Base-by-base conservation (phyloP, 495 filamentous ascomycete genomes). In the Glutinoglossum americanum region DNA sequence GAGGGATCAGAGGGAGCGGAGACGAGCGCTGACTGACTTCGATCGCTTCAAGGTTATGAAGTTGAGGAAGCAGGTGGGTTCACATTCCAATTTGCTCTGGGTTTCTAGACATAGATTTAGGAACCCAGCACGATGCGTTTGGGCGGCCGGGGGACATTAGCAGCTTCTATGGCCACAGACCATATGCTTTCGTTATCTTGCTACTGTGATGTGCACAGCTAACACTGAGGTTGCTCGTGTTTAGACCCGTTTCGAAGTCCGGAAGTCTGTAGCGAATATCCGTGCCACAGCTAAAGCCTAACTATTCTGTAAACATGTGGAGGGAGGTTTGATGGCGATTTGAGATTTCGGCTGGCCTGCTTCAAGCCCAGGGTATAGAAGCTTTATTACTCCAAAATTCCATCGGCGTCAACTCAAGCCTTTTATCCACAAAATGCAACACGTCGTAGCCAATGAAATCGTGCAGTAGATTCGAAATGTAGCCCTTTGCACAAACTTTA, bases 1-100 rank as follows among this genome's bases (percentile, higher is more conserved):
- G 76, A 80, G 84, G 68, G 79, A 79, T 62, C 77, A 81, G 72
- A 76, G 76, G 64, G 79, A 87, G 76, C 87, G 87, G 77, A 82
- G 93, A 76, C 82, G 80, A 73, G 81, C 82, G 64, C 77, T 99
- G 61, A 90, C 79, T 75, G 93, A 99, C 78, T 97, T 99, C 70
- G 93, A 99, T 79, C 83, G 92, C 68, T 99, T 97, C 86, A 96
- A 97, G 82, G 89, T 97, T 64, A 78, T 97, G 79, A 78, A 87
- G 70, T 76, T 96, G 74, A 88, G 84, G 81, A 97, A 97, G 82
- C 89, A 96, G 85, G 80, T 83, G 74, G 61, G 80, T 75, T 30
- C 59, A 33, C 15, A 27, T 41, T 21, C n/a, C 7, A 30, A 35
- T n/a, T n/a, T n/a, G 21, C 30, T n/a, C 54, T 37, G 54, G 8